Evolutionary conservation across 495 filamentous ascomycete genomes (phyloP), one percentile per base, ranked within the genome.

Genomic region (Trichoderma parareesei): DNA sequence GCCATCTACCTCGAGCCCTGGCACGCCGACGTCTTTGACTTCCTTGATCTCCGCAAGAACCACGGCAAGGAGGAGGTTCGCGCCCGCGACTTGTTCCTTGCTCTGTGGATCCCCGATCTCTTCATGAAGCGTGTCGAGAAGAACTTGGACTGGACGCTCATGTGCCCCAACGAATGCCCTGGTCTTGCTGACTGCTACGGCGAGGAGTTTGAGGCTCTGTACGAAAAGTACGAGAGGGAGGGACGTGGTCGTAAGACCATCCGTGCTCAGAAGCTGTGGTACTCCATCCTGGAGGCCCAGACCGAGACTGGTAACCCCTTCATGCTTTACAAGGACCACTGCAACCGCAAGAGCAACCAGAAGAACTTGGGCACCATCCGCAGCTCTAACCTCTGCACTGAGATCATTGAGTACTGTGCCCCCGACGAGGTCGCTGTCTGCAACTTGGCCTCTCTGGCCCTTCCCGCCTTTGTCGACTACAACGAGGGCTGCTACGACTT

Each of bases 1-100:
- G 94, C 94, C 68, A 95, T 98, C 76, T 98, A 98, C 78, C 83
- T 98, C n/a, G 94, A 98, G 82, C 94, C 94, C 18, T 98, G 94
- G 94, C 94, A 98, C 78, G 88, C 93, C 27, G 94, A 98, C 79
- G 89, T 98, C 46, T 97, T 97, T 71, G 88, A 93, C 73, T 98
- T 95, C 83, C 84, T 98, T 68, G 94, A 98, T 72, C 86, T 98
- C 55, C 89, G 94, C 67, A 98, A 98, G 87, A 98, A 98, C 77
- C 94, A 98, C 75, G 94, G 94, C 68, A 98, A 98, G 78, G 94
- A 98, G 73, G 94, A 98, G 79, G 84, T 95, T 64, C 91, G 94
- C 70, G 94, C 94, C 68, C 93, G 94, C 72, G 94, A 98, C 76
- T 84, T 98, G 37, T 98, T 98, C 87, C 92, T 93, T 67, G 94